Conservation (phyloP, 495 filamentous ascomycete genomes). For the Tetracladium setigerum region DNA sequence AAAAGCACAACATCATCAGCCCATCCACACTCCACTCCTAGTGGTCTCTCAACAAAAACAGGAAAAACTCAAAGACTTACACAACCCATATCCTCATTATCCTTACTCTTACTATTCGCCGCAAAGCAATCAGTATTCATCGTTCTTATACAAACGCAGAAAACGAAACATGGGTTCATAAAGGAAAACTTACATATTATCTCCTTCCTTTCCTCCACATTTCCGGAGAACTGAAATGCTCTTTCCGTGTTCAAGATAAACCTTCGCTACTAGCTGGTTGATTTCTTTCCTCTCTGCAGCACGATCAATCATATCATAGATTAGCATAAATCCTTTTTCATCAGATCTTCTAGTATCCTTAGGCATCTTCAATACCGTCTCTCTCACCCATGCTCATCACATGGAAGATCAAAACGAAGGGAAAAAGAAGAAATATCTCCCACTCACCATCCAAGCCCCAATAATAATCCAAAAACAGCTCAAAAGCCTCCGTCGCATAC, state of each 20-base stretch:
- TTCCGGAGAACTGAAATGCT: slow-evolving; percentile 10
- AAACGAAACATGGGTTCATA: too few species aligned
- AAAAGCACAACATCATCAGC: background rate
- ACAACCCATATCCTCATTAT: too few species aligned
- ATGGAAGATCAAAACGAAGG: too few species aligned
- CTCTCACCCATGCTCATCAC: too few species aligned
- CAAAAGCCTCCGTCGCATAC: slow-evolving; percentile 18
- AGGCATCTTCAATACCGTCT: too few species aligned
- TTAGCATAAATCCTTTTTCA: background rate
- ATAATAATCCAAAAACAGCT: slow-evolving; percentile 10
- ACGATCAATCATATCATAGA: background rate
- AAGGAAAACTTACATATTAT: background rate
- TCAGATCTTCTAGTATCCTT: too few species aligned
- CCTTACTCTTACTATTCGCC: too few species aligned
- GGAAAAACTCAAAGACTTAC: too few species aligned
- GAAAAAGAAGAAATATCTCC: too few species aligned
- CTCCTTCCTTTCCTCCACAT: slow-evolving; percentile 6
- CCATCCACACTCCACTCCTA: slow-evolving; percentile 5
- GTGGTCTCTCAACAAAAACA: background rate
- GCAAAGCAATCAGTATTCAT: too few species aligned
- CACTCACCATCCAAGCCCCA: slow-evolving; percentile 7
- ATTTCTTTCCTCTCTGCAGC: slow-evolving; percentile 12
- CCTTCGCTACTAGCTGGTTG: slow-evolving; percentile 11
- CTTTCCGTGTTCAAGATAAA: slow-evolving; percentile 8
- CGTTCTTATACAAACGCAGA: too few species aligned